A percentile compares a stretch with the other conserved stretches of the same genome.
phyloP scores from a whole-genome alignment of 306 rosid species.

The Boehmeria nivea region DNA sequence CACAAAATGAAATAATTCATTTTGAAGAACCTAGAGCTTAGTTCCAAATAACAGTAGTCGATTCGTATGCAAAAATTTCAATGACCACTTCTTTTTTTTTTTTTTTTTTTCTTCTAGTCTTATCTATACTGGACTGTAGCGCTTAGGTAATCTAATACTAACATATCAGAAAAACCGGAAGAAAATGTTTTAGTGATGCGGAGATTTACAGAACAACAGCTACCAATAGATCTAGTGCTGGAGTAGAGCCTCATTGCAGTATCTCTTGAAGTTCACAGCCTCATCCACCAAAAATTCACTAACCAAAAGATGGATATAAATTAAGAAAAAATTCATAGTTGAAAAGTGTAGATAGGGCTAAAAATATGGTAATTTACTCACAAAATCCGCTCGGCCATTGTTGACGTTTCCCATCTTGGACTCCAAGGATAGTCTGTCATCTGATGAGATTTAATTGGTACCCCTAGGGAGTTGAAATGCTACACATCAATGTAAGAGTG shows the following conservation, averaged over 20 bases:
- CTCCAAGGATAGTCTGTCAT: slow-evolving; percentile 76
- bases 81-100: neutral
- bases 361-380: too few relatives aligned
- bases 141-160: neutral
- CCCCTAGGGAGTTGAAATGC: slow-evolving; percentile 75
- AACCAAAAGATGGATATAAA: slow-evolving; percentile 11
- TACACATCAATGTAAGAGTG: slow-evolving; percentile 28
- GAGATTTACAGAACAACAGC: slow-evolving; percentile 20
- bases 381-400: slow-evolving; percentile 73
- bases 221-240: slow-evolving; percentile 14
- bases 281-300: slow-evolving; percentile 81
- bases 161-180: slow-evolving; percentile 1
- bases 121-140: too few relatives aligned
- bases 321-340: neutral
- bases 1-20: too few relatives aligned
- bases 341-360: too few relatives aligned
- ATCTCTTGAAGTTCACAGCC: slow-evolving; percentile 77
- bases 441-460: slow-evolving; percentile 53
- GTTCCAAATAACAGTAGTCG: too few relatives aligned
- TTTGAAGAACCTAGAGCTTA: too few relatives aligned
- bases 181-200: neutral
- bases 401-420: slow-evolving; percentile 76
- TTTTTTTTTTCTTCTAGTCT: too few relatives aligned
- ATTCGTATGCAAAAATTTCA: too few relatives aligned
- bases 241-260: slow-evolving; percentile 60